These are phyloP conservation scores for Mucor irregularis DNA, from an alignment of 371 early-diverging fungal species.

Conservation along the genomic window DNA sequence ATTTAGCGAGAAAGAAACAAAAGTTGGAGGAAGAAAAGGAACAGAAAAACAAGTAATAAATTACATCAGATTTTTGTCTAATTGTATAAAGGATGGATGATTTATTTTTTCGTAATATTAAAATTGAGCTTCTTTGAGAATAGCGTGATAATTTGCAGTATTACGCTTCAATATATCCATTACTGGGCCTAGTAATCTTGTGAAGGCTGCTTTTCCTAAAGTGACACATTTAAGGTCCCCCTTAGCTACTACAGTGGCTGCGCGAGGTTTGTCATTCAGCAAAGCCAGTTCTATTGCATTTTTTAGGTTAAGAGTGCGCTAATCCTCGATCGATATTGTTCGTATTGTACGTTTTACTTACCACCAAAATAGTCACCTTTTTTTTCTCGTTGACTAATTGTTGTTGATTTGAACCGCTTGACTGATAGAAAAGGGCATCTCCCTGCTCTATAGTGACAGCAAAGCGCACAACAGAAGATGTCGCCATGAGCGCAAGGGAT, in stretches of 20 bases:
- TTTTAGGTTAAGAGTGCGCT: too few relatives aligned
- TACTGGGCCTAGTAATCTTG: constrained; percentile 85
- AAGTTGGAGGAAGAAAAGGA: constrained; percentile 33
- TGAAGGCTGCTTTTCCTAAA: constrained; percentile 84
- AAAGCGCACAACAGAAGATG: constrained; percentile 73
- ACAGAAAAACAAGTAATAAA: neutral
- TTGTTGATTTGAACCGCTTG: constrained; percentile 38
- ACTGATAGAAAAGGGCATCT: constrained; percentile 73
- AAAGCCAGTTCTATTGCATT: constrained; percentile 86
- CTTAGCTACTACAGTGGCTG: constrained; percentile 84
- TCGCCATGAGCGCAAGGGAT: constrained; percentile 75
- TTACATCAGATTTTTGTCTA: too few relatives aligned
- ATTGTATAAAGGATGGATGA: too few relatives aligned
- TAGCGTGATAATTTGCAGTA: constrained; percentile 65
- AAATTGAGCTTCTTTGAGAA: constrained; percentile 50
- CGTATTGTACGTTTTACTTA: too few relatives aligned
- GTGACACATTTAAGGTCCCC: constrained; percentile 86
- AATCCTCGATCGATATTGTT: too few relatives aligned
- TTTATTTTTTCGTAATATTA: too few relatives aligned
- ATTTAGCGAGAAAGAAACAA: constrained; percentile 72
- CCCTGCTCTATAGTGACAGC: constrained; percentile 83
- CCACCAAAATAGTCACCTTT: constrained; percentile 93
- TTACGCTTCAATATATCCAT: constrained; percentile 77
- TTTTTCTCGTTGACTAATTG: constrained; percentile 63
- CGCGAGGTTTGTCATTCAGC: constrained; percentile 81